These are phyloP conservation scores for Nothophaeocryptopus gaeumannii DNA, from an alignment of 2,329 filamentous ascomycete species.

Conservation along the genomic window DNA sequence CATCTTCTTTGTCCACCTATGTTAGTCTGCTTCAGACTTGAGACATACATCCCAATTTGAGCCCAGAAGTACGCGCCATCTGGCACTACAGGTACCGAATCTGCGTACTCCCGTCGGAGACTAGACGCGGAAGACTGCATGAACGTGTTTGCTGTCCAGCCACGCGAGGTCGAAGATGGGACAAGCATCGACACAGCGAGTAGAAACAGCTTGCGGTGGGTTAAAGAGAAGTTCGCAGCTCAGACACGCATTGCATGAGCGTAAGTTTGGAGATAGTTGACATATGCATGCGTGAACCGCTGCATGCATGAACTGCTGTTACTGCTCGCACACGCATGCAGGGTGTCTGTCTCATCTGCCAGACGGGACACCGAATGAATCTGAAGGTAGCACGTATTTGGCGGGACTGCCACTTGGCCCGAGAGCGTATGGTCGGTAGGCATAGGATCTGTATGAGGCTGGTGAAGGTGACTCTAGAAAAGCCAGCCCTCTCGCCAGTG, in stretches of 20 bases:
- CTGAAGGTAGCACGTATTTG: too few species aligned
- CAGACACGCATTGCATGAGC: slow-evolving; percentile 9
- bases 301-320: slow-evolving; percentile 9
- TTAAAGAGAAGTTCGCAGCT: background rate
- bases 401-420: too few species aligned
- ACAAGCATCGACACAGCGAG: background rate
- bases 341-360: slow-evolving; percentile 6
- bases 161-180: background rate
- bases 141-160: slow-evolving; percentile 13
- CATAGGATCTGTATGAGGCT: too few species aligned
- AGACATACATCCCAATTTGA: slow-evolving; percentile 16
- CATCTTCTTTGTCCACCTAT: slow-evolving; percentile 16
- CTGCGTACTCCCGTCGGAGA: slow-evolving; percentile 17
- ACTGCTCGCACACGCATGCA: slow-evolving; percentile 4
- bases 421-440: too few species aligned
- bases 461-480: too few species aligned
- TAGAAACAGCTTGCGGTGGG: background rate
- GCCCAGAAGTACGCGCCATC: background rate
- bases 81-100: too few species aligned
- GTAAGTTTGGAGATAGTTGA: slow-evolving; percentile 6
- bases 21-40: slow-evolving; percentile 18
- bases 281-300: background rate
- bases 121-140: slow-evolving; percentile 1
- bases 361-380: too few species aligned
- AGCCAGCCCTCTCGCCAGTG: too few species aligned